phyloP scores from a whole-genome alignment of 768 basidiomycete genomes.

The Russula foetens region DNA sequence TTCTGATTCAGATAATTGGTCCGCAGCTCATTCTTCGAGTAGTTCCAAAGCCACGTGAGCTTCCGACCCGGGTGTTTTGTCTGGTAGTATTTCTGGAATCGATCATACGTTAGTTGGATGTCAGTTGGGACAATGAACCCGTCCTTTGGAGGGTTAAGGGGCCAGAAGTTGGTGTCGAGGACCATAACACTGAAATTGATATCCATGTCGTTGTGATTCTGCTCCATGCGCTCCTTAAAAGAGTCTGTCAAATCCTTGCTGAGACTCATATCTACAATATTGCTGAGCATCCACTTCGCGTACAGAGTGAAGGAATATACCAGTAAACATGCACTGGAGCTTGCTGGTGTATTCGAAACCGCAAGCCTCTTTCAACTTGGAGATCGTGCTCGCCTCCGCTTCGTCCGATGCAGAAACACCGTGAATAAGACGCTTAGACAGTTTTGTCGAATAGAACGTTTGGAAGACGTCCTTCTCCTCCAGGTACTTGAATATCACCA shows the following conservation, averaged over 20 bases:
- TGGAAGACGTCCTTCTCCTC: no score
- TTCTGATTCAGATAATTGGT: conserved; percentile 90
- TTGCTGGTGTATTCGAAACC: conserved; percentile 98
- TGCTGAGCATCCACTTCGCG: not conserved
- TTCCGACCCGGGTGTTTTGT: conserved; percentile 92
- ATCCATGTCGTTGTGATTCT: conserved; percentile 77
- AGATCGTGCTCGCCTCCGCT: conserved; percentile 95
- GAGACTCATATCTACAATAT: conserved; percentile 74
- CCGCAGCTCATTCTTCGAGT: conserved; percentile 91
- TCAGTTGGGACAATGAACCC: conserved; percentile 88
- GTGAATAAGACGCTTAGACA: conserved; percentile 88
- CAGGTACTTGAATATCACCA: no score
- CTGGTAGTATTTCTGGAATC: conserved; percentile 90
- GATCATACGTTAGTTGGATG: conserved; percentile 78
- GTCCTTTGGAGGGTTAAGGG: conserved; percentile 71
- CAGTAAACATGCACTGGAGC: conserved; percentile 93
- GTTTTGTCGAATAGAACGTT: conserved; percentile 83
- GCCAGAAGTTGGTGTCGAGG: conserved; percentile 85
- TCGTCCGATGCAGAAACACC: conserved; percentile 92
- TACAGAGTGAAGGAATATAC: conserved; percentile 32
- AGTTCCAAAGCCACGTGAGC: conserved; percentile 97
- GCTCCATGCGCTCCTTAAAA: conserved; percentile 84
- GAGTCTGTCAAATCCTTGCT: no score
- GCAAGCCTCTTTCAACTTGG: conserved; percentile 90
- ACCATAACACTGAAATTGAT: conserved; percentile 92